Evolutionary conservation across 257 asterid genomes (phyloP).

Genomic region (Lycium barbarum): DNA sequence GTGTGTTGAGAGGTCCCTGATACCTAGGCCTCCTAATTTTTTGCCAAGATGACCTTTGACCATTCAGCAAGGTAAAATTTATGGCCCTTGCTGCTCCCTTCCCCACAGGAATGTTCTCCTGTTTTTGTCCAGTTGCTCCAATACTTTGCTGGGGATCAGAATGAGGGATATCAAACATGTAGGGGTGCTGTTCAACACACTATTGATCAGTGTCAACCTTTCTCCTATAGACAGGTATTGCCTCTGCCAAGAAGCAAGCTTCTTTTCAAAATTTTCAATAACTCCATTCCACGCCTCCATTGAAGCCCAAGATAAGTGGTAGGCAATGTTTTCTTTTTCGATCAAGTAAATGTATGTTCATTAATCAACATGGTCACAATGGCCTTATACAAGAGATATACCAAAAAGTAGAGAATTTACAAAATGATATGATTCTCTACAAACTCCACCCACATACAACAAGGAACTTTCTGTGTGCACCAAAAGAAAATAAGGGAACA

Average conservation of each 20-base stretch:
- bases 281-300: conserved; percentile 5
- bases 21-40: background rate
- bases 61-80: background rate
- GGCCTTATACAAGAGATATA: too few species aligned
- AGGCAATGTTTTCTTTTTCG: background rate
- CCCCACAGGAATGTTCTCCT: too few species aligned
- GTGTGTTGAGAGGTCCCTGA: too few species aligned
- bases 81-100: too few species aligned
- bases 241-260: background rate
- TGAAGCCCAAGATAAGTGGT: background rate
- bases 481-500: too few species aligned
- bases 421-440: too few species aligned
- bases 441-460: too few species aligned
- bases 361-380: too few species aligned
- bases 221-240: background rate
- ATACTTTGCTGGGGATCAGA: background rate
- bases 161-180: too few species aligned
- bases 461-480: too few species aligned
- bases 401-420: too few species aligned
- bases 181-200: background rate
- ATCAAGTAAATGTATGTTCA: too few species aligned
- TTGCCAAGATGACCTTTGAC: background rate
- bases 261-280: background rate
- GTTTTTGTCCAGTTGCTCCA: background rate
- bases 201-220: conserved; percentile 2